Conservation (phyloP, 208 protist genomes). For the Acanthamoeba royreba region DNA sequence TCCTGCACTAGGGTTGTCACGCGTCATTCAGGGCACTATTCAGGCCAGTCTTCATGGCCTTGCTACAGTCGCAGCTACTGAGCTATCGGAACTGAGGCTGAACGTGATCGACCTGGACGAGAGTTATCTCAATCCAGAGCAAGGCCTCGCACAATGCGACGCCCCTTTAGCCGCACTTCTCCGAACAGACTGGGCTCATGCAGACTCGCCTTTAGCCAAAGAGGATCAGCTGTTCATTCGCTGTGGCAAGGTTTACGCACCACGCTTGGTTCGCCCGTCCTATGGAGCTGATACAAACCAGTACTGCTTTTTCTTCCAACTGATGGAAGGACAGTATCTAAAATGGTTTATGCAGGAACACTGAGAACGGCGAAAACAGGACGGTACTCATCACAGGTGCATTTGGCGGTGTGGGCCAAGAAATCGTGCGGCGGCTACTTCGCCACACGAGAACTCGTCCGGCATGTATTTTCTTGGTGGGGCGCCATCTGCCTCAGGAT, state of each 20-base stretch:
- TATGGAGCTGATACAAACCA: too few species aligned
- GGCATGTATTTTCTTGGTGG: not conserved
- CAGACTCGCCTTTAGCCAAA: not conserved
- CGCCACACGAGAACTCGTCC: not conserved
- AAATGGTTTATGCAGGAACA: not conserved
- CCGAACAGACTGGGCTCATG: not conserved
- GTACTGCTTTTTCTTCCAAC: too few species aligned
- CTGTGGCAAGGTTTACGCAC: not conserved
- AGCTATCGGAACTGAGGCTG: not conserved
- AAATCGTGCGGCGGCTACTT: not conserved
- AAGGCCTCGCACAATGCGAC: not conserved
- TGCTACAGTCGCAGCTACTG: not conserved
- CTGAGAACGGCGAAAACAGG: not conserved
- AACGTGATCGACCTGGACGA: not conserved
- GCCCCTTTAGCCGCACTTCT: not conserved
- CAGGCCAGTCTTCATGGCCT: conserved; percentile 6
- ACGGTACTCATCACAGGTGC: not conserved
- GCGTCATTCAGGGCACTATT: not conserved
- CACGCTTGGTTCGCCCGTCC: not conserved
- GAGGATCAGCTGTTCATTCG: not conserved
- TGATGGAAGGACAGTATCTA: not conserved
- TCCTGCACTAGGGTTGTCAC: not conserved
- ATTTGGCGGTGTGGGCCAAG: not conserved
- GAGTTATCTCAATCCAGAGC: not conserved
- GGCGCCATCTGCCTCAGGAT: not conserved